Conservation (phyloP, 106 monocot genomes). For the Amphibolis antarctica region DNA sequence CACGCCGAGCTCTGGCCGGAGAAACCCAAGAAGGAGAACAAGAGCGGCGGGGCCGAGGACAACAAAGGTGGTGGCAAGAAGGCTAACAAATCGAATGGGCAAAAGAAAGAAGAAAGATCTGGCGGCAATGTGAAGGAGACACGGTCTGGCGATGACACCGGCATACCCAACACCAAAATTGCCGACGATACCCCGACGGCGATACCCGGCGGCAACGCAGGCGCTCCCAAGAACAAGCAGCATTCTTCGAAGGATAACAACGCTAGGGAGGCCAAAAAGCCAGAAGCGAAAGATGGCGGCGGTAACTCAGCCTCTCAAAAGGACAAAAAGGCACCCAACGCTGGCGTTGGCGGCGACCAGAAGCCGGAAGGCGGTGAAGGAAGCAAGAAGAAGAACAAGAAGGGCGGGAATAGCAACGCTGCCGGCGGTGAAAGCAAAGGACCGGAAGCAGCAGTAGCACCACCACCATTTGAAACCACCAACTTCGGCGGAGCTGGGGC, state of each 20-base stretch:
- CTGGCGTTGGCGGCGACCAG: no score
- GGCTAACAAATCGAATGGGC: background rate
- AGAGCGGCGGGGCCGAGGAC: background rate
- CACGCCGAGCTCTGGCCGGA: constrained; percentile 78
- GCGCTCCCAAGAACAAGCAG: background rate
- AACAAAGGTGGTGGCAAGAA: background rate
- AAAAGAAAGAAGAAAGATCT: background rate
- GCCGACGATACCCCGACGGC: background rate
- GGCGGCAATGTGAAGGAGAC: background rate
- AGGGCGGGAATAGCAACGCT: background rate
- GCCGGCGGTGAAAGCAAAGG: background rate
- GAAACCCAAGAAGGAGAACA: constrained; percentile 12
- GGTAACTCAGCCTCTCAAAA: background rate
- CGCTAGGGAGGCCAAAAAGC: background rate
- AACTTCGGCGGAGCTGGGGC: background rate
- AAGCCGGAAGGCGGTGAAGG: background rate
- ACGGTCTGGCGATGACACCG: no score
- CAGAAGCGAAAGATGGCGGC: background rate
- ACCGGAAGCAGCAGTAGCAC: background rate
- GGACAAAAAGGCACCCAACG: background rate
- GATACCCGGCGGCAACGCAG: no score
- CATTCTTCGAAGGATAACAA: background rate
- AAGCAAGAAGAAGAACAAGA: constrained; percentile 16
- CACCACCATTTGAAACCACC: background rate
- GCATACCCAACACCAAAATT: background rate